Conservation (phyloP, 2,329 filamentous ascomycete species). For the Penicillium sp. region DNA sequence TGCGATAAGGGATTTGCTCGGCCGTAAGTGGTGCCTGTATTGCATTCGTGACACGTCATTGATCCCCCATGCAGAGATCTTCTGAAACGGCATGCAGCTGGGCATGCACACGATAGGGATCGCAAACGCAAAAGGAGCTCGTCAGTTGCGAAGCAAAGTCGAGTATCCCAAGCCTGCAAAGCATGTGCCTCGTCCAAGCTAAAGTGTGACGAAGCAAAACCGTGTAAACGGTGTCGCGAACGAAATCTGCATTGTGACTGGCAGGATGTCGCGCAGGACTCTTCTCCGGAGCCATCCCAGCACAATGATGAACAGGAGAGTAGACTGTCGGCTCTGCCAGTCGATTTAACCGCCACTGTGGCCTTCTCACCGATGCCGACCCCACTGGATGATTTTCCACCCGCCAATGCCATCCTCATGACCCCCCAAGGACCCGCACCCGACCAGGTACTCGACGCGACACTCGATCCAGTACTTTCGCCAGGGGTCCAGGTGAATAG, state of each 20-base stretch:
- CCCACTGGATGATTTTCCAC: slow-evolving; percentile 13
- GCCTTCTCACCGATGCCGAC: slow-evolving; percentile 17
- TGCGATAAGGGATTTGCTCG: slow-evolving; percentile 35
- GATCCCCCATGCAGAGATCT: slow-evolving; percentile 38
- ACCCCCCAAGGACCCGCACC: slow-evolving; percentile 6
- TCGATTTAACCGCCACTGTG: slow-evolving; percentile 3
- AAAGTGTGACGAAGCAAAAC: slow-evolving; percentile 57
- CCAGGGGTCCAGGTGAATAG: slow-evolving; percentile 11
- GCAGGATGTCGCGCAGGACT: slow-evolving; percentile 20
- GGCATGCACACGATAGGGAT: slow-evolving; percentile 36
- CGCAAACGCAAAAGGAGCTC: slow-evolving; percentile 29
- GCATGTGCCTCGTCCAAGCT: slow-evolving; percentile 54
- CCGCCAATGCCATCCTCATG: slow-evolving; percentile 1
- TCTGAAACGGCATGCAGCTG: slow-evolving; percentile 52
- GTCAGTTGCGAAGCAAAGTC: slow-evolving; percentile 26
- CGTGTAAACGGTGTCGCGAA: slow-evolving; percentile 53
- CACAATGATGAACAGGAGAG: slow-evolving; percentile 4
- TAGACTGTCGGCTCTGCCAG: neutral
- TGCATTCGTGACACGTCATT: neutral
- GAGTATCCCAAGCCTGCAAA: slow-evolving; percentile 54
- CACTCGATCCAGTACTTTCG: slow-evolving; percentile 12
- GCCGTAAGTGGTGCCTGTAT: slow-evolving; percentile 23
- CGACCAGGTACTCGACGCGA: neutral
- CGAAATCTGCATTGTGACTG: slow-evolving; percentile 49
- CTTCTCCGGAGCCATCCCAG: slow-evolving; percentile 17